Conservation (phyloP, 2,329 filamentous ascomycete species). For the Claviceps lovelessii region DNA sequence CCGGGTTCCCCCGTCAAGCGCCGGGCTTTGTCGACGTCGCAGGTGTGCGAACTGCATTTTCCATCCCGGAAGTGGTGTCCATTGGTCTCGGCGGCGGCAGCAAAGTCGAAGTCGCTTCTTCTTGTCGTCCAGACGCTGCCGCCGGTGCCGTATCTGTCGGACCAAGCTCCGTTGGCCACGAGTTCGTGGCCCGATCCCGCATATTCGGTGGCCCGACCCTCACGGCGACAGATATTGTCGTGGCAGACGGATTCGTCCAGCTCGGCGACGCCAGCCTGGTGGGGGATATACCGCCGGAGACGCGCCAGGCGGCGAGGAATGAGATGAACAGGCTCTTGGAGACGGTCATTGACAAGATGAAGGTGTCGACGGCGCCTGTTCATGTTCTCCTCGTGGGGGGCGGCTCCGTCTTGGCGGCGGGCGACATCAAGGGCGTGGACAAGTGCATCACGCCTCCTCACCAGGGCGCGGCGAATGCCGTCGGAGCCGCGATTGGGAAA, state of each 20-base stretch:
- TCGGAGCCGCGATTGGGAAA: conserved; percentile 45
- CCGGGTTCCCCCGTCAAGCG: conserved; percentile 45
- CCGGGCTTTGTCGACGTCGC: conserved; percentile 43
- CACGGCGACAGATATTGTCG: conserved; percentile 39
- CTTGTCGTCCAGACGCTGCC: conserved; percentile 12
- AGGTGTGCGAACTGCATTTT: conserved; percentile 44
- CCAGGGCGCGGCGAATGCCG: conserved; percentile 43
- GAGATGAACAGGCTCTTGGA: conserved; percentile 34
- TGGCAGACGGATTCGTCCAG: conserved; percentile 19
- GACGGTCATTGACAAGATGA: conserved; percentile 39
- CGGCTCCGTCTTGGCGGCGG: conserved; percentile 36
- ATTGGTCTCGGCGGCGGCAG: conserved; percentile 43
- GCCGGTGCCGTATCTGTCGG: conserved; percentile 28
- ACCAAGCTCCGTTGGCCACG: conserved; percentile 41
- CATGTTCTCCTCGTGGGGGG: conserved; percentile 43
- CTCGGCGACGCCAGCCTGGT: conserved; percentile 19
- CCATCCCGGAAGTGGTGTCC: conserved; percentile 40
- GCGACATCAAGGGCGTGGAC: conserved; percentile 33
- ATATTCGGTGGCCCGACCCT: conserved; percentile 38
- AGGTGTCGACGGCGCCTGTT: conserved; percentile 36
- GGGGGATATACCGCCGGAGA: conserved; percentile 9
- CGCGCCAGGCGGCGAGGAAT: conserved; percentile 12
- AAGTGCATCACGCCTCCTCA: conserved; percentile 36
- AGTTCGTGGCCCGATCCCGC: conserved; percentile 30
- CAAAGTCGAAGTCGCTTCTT: conserved; percentile 13